phyloP scores from a whole-genome alignment of 441 rosid genomes.

The Metrosideros polymorpha region DNA sequence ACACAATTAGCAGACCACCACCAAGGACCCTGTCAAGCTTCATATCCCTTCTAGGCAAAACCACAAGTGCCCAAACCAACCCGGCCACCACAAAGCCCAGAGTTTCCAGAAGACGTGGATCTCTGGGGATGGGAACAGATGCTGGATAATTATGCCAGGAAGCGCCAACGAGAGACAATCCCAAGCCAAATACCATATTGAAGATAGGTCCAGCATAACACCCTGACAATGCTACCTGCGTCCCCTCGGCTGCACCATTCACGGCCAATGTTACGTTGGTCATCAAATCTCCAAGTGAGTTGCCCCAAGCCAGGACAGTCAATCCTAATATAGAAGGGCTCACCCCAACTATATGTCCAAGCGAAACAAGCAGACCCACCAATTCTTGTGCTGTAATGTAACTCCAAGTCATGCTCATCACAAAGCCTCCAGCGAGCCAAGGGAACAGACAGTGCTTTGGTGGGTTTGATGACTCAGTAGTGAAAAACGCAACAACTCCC shows the following conservation, averaged over 20 bases:
- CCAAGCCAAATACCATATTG: conserved; percentile 66
- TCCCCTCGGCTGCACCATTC: conserved; percentile 57
- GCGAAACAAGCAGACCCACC: conserved; percentile 60
- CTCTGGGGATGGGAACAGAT: conserved; percentile 30
- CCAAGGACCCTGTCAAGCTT: conserved; percentile 58
- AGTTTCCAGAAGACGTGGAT: conserved; percentile 58
- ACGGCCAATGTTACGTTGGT: conserved; percentile 59
- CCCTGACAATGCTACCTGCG: conserved; percentile 73
- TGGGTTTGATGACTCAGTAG: conserved; percentile 48
- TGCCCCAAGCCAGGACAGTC: conserved; percentile 90
- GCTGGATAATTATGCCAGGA: conserved; percentile 49
- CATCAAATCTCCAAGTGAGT: conserved; percentile 72
- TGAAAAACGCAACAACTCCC: conserved; percentile 35
- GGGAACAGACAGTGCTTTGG: conserved; percentile 49
- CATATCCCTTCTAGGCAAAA: conserved; percentile 57
- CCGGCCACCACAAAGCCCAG: conserved; percentile 53
- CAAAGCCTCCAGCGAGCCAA: conserved; percentile 88
- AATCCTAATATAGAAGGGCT: conserved; percentile 68
- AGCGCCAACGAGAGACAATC: conserved; percentile 50
- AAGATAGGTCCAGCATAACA: conserved; percentile 87
- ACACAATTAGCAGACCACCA: conserved; percentile 52
- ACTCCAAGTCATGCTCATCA: conserved; percentile 85
- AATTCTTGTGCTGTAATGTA: conserved; percentile 78
- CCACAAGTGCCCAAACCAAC: conserved; percentile 67
- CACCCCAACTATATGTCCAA: conserved; percentile 49